Conservation (phyloP, 1,284 basidiomycete species). For the Cutaneotrichosporon spelunceum region DNA sequence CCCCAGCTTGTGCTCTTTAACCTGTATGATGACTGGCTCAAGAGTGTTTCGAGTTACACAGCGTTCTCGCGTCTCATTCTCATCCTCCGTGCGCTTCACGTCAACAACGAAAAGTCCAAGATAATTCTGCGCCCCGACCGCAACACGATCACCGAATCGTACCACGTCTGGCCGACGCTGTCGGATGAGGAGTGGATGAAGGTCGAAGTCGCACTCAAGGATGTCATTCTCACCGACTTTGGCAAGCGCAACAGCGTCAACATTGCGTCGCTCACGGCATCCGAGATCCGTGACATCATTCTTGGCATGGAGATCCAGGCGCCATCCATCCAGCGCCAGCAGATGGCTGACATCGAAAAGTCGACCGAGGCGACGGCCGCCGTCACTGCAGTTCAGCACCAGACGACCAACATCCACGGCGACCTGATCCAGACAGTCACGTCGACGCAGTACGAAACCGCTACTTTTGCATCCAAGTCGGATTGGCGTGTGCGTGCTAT, state of each 20-base stretch:
- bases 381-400: conserved; percentile 94
- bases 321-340: conserved; percentile 78
- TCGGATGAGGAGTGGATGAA: conserved; percentile 98
- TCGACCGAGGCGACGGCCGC: conserved; percentile 88
- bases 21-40: conserved; percentile 98
- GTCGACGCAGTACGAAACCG: conserved; percentile 96
- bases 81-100: conserved; percentile 91
- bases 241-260: conserved; percentile 99
- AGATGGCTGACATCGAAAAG: conserved; percentile 99
- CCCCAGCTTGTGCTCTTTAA: conserved; percentile 74
- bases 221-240: conserved; percentile 91
- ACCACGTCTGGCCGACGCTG: conserved; percentile 97
- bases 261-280: conserved; percentile 92
- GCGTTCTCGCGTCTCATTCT: conserved; percentile 97
- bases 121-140: conserved; percentile 88
- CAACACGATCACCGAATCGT: conserved; percentile 92
- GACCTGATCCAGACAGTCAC: conserved; percentile 95
- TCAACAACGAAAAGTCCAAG: conserved; percentile 99
- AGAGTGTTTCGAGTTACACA: conserved; percentile 97
- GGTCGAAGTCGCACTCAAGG: conserved; percentile 96
- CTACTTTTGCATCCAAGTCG: conserved; percentile 96
- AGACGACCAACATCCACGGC: conserved; percentile 96
- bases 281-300: conserved; percentile 94
- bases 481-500: conserved; percentile 98
- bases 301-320: conserved; percentile 76